Evolutionary conservation across 257 asterid genomes (phyloP).

Genomic region (Capsicum chinense): DNA sequence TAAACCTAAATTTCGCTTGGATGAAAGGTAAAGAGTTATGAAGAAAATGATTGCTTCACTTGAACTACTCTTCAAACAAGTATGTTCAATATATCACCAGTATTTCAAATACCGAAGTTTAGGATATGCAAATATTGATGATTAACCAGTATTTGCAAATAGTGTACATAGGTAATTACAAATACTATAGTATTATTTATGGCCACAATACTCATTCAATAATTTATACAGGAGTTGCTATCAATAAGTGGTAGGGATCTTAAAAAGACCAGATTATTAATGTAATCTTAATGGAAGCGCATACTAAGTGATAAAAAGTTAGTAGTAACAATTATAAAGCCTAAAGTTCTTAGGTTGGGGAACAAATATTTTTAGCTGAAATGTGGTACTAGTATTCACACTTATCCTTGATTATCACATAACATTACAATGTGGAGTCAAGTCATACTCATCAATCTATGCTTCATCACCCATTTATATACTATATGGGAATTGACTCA

Average conservation of each 20-base stretch:
- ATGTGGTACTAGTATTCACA: conserved; percentile 16
- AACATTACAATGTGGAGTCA: conserved; percentile 2
- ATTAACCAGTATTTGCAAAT: not conserved
- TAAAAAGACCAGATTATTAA: not conserved
- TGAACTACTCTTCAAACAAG: not conserved
- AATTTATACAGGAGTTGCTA: not conserved
- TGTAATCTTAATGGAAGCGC: conserved; percentile 4
- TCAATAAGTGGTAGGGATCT: not conserved
- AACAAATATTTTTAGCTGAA: not conserved
- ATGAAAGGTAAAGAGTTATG: not conserved
- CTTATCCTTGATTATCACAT: conserved; percentile 16
- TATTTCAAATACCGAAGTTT: not conserved
- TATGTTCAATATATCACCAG: not conserved
- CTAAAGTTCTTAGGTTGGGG: not conserved
- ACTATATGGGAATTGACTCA: not conserved
- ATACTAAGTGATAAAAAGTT: not conserved
- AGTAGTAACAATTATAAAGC: not conserved
- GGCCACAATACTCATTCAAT: not conserved
- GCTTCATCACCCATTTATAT: conserved; percentile 1
- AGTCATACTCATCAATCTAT: not conserved
- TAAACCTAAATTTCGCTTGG: not conserved
- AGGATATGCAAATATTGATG: not conserved
- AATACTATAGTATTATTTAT: not conserved
- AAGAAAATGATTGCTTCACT: not conserved
- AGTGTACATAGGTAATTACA: not conserved